phyloP scores from a whole-genome alignment of 225 moss, liverwort and hornwort species.

The Lunularia cruciata region DNA sequence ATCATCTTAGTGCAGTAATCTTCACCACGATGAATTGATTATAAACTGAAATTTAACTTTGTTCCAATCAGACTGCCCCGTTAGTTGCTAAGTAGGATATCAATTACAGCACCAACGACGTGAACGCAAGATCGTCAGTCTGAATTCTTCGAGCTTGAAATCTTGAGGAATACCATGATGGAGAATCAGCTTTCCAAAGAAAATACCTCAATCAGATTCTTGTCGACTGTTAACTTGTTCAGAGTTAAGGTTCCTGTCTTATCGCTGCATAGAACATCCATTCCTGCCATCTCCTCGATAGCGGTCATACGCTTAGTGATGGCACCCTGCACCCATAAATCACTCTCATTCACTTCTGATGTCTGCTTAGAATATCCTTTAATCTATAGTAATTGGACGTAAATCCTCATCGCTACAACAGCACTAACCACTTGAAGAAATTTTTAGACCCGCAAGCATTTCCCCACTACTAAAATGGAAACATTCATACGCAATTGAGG shows the following conservation, averaged over 20 bases:
- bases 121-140: too few species aligned
- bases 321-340: conserved; percentile 18
- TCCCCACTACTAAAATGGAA: too few species aligned
- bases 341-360: too few species aligned
- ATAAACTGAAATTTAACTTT: neutral
- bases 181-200: too few species aligned
- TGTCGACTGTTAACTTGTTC: conserved; percentile 38
- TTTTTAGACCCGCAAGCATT: too few species aligned
- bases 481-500: too few species aligned
- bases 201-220: conserved; percentile 33
- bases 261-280: conserved; percentile 44
- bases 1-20: neutral
- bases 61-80: neutral
- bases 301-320: conserved; percentile 42
- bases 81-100: neutral
- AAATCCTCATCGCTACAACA: neutral
- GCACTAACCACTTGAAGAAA: too few species aligned
- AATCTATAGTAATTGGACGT: neutral
- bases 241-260: conserved; percentile 39
- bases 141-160: too few species aligned
- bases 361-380: too few species aligned
- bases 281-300: conserved; percentile 45
- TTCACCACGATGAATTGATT: neutral
- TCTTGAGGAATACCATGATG: too few species aligned
- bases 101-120: too few species aligned